Base-by-base conservation (phyloP, 2,329 filamentous ascomycete genomes). In the Colletotrichum noveboracense region DNA sequence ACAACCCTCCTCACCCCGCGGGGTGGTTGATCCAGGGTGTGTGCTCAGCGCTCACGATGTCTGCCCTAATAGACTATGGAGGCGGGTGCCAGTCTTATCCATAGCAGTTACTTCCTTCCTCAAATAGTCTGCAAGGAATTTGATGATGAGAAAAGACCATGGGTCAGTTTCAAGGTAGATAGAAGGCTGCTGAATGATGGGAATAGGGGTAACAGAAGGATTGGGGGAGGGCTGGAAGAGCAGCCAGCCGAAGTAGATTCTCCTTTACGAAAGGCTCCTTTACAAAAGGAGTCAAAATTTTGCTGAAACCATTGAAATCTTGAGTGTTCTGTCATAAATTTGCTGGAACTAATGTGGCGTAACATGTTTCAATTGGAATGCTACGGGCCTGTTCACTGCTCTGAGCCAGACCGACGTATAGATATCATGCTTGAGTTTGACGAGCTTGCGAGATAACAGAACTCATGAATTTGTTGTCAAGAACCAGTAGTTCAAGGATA, bases 351-450 rank as follows among this genome's bases (percentile, higher is more conserved):
- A 1, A 18, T n/a, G 16, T 8, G 10, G 38, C 18, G 38, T 43
- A 10, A n/a, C 0, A 43, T 34, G 34, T 18, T n/a, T 18, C 16
- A 0, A 0, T 43, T 18, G 7, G 8, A 43, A 0, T 0, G 5
- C 36, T 5, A 9, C 36, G 7, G 5, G 36, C 9, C 36, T 18
- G 38, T 43, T 43, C 38, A 6, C 6, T 43, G 38, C 10, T 3
- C 38, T 18, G 38, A 24, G 7, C 38, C 38, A 43, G 38, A n/a
- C 5, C 38, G 8, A 43, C 16, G 16, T 43, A 3, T 8, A n/a
- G 6, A 43, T 9, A 10, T 3, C 16, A 43, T n/a, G 38, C 36
- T 5, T 43, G 38, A 43, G 10, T 5, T 43, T 2, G 8, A 9
- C 38, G 7, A 9, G 1, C 2, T 43, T 43, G 16, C 1, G 36